Evolutionary conservation across 768 basidiomycete genomes (phyloP), one percentile per base, ranked within the genome.

Genomic region (Albatrellus ellisii): DNA sequence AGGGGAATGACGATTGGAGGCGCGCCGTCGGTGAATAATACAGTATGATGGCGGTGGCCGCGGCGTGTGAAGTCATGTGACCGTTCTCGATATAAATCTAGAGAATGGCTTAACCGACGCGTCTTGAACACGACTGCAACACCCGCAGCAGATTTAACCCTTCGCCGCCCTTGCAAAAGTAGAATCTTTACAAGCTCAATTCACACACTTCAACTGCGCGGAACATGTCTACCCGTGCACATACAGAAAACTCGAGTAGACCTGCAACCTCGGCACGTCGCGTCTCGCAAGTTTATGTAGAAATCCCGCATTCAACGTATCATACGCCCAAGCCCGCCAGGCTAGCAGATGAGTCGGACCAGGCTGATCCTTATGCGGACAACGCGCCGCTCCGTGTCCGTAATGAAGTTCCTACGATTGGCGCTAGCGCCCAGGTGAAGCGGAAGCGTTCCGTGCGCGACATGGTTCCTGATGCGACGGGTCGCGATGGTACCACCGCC

Each of bases 221-320:
- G 10, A 18, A 32, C 31, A 36, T 38, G 42, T 43, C 36, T 21
- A 17, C 42, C 15, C 28, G 40, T 31, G 8, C 27, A 31, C 24
- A 26, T n/a, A 14, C 51, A 39, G 26, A 15, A 14, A 34, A 26
- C 37, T 50, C 44, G 50, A 49, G 29, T 17, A 50, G 51, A 15
- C 53, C 48, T 46, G 46, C 42, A 38, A 51, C 61, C 14, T 42
- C 54, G 10, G 37, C 43, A 26, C 61, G 56, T 12, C 64, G 65
- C 52, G 39, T 59, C 12, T 66, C 65, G 28, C 65, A 65, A 50
- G 69, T 74, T 27, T 84, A 67, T 52, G 72, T 82, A 35, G 70
- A 80, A 43, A 63, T 82, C 14, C 75, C 78, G 1, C 56, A 12
- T 7, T 31, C 40, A 8, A 31, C 40, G 26, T 20, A 31, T 18